These are phyloP conservation scores for Metschnikowia anglica DNA, from an alignment of 805 yeast genomes.

Conservation along the genomic window DNA sequence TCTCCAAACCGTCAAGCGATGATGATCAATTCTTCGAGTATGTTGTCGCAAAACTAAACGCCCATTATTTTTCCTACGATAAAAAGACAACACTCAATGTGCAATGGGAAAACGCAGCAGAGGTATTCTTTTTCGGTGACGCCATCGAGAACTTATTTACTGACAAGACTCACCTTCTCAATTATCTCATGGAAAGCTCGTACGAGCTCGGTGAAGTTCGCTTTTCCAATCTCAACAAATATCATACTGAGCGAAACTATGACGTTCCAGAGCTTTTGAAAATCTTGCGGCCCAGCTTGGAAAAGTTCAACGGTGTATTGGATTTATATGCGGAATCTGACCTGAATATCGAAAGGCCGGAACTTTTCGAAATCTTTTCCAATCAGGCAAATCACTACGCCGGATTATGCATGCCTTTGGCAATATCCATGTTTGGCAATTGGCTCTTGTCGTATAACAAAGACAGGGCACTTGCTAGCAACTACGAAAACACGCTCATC, in stretches of 20 bases:
- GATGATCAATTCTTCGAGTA: conserved; percentile 11
- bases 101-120: conserved; percentile 22
- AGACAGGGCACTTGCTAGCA: conserved; percentile 17
- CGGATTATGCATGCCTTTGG: conserved; percentile 24
- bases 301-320: conserved; percentile 17
- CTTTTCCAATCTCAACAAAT: conserved; percentile 19
- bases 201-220: conserved; percentile 23
- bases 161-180: conserved; percentile 11
- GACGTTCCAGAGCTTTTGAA: conserved; percentile 9
- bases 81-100: conserved; percentile 13
- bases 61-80: conserved; percentile 9
- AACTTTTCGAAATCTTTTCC: conserved; percentile 22
- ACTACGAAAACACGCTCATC: conserved; percentile 24
- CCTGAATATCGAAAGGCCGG: conserved; percentile 16
- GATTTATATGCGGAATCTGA: conserved; percentile 20
- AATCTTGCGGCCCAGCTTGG: conserved; percentile 13
- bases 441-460: conserved; percentile 25
- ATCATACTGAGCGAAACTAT: conserved; percentile 8
- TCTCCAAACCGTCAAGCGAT: conserved; percentile 6
- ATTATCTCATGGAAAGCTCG: conserved; percentile 19
- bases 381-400: conserved; percentile 16
- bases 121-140: conserved; percentile 24
- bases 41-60: conserved; percentile 7
- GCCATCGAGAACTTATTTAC: conserved; percentile 16
- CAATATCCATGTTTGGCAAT: conserved; percentile 28